Evolutionary conservation across 2,329 filamentous ascomycete species (phyloP).

Genomic region (Apiospora hydei): DNA sequence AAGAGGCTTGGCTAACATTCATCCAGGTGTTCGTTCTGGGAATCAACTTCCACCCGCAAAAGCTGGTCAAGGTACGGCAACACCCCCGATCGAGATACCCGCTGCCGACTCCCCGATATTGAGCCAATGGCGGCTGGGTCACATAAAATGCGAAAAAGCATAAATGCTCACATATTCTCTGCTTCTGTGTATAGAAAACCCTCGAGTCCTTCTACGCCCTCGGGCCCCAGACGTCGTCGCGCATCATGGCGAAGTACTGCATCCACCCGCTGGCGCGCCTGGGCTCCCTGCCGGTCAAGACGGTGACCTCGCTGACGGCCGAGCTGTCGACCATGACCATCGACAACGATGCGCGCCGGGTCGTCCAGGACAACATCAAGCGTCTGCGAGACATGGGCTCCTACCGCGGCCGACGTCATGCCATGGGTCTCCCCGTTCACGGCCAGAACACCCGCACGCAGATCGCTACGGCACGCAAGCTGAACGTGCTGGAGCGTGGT

Average conservation of each 20-base stretch:
- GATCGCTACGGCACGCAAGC: conserved; percentile 65
- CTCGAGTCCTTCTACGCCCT: conserved; percentile 89
- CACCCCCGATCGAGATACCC: background rate
- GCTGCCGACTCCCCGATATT: background rate
- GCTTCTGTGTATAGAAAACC: conserved; percentile 60
- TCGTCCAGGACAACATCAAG: conserved; percentile 84
- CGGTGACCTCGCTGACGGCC: conserved; percentile 81
- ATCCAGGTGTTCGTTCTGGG: conserved; percentile 82
- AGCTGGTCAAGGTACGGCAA: conserved; percentile 79
- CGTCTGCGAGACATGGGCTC: conserved; percentile 89
- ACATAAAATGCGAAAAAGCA: too few species aligned
- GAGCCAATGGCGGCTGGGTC: background rate
- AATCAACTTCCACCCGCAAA: conserved; percentile 82
- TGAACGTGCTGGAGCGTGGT: conserved; percentile 64
- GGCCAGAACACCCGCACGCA: conserved; percentile 88
- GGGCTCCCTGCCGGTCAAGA: conserved; percentile 76
- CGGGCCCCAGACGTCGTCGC: conserved; percentile 71
- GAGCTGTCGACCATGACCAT: conserved; percentile 92
- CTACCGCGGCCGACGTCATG: conserved; percentile 88
- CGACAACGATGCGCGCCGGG: conserved; percentile 83
- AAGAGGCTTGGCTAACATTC: background rate
- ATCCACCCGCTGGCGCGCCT: conserved; percentile 86
- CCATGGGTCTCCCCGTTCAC: conserved; percentile 88
- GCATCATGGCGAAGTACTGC: conserved; percentile 86
- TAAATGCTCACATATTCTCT: background rate